Evolutionary conservation across 140 eudicot genomes (phyloP), one percentile per base, ranked within the genome.

Genomic region (Bidens hawaiensis): DNA sequence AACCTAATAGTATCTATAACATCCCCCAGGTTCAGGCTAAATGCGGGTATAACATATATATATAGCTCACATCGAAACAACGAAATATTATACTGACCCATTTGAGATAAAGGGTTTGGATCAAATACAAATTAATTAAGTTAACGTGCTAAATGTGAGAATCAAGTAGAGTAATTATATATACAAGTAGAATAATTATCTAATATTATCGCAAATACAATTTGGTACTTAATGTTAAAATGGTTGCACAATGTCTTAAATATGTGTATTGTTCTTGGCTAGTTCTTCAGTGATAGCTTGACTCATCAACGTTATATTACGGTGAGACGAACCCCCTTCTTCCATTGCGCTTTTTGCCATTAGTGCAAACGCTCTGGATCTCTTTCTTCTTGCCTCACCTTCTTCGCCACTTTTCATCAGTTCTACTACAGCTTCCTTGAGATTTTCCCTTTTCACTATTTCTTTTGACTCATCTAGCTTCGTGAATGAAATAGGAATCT

Each of bases 301-400:
- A 69, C 79, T 79, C 62, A 79, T 42, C 57, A 7, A 23, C 22
- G 66, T 60, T 16, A 83, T 58, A 38, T 72, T 76, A 6, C 21
- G 2, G 2, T 55, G 36, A 60, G 86, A 78, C 15, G 90, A 79
- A 4, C 85, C 89, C 13, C 79, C 77, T 46, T 67, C 71, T 63
- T 73, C 78, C 76, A 73, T 76, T 0, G 80, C 79, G 23, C 36
- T 61, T 4, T 2, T 41, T 1, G 83, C 83, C 67, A 59, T 61
- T 49, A 23, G 31, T 13, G 62, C 56, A 1, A 79, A 53, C 27
- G 73, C 75, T 3, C 31, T 25, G 1, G 58, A 72, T 41, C 83
- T 49, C 5, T 10, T 78, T 64, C 80, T 60, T 26, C 77, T 75
- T 8, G 47, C 53, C 36, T 31, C 72, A 6, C 74, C 81, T 42